Percentiles rank a stretch among this genome's conserved stretches.
Conservation (phyloP, 805 yeast species). For the Tetrapisispora taiwanensis region DNA sequence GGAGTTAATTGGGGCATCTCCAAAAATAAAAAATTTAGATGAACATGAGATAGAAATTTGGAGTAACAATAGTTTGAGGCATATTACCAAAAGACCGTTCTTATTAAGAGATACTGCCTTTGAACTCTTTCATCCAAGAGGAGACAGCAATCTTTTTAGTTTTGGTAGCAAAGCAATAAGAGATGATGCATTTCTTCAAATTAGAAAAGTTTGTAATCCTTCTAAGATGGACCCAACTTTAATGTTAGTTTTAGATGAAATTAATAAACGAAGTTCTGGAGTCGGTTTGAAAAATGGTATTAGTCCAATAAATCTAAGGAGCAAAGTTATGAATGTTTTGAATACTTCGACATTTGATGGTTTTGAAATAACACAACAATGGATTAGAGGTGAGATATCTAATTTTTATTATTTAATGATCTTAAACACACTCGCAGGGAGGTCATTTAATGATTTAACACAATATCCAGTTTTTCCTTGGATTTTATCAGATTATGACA, state of each 20-base stretch:
- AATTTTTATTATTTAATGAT: constrained; percentile 76
- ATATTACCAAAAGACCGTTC: constrained; percentile 66
- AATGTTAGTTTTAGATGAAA: constrained; percentile 41
- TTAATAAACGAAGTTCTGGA: constrained; percentile 31
- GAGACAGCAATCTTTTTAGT: constrained; percentile 60
- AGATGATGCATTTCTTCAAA: constrained; percentile 43
- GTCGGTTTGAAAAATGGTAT: constrained; percentile 27
- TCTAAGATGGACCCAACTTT: constrained; percentile 46
- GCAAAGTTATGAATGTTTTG: constrained; percentile 37
- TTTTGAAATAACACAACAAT: constrained; percentile 49
- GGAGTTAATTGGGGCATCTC: constrained; percentile 43
- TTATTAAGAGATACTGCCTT: constrained; percentile 70
- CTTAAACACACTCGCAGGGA: constrained; percentile 74
- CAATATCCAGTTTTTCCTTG: constrained; percentile 91
- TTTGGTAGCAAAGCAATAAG: constrained; percentile 44
- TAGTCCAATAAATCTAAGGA: constrained; percentile 28
- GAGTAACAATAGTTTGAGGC: constrained; percentile 49
- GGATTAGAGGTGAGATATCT: constrained; percentile 72
- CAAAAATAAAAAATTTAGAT: constrained; percentile 5
- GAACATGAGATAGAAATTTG: constrained; percentile 47
- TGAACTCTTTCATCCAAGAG: constrained; percentile 66
- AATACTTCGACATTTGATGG: constrained; percentile 11
- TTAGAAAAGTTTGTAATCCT: constrained; percentile 41
- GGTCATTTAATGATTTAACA: constrained; percentile 81
- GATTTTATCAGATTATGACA: constrained; percentile 75